Conservation (phyloP, 2,329 filamentous ascomycete species). For the Fusarium paranaense region DNA sequence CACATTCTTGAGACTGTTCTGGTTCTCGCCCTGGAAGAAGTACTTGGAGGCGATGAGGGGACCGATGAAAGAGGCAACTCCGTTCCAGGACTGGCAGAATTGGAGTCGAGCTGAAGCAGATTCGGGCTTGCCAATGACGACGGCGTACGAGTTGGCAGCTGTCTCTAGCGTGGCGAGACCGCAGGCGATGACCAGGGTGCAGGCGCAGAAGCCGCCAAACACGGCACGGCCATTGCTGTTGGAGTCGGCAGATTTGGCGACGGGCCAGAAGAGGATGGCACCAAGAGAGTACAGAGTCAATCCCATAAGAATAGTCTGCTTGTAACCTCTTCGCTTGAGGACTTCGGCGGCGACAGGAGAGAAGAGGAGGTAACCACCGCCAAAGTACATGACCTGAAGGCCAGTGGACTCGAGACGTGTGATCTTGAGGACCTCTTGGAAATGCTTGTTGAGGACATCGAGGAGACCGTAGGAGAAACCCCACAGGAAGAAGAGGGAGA, state of each 20-base stretch:
- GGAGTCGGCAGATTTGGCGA: slow-evolving; percentile 60
- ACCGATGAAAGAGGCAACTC: slow-evolving; percentile 77
- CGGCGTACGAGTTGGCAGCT: slow-evolving; percentile 74
- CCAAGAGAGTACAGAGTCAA: slow-evolving; percentile 73
- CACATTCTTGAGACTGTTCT: slow-evolving; percentile 71
- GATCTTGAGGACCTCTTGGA: slow-evolving; percentile 59
- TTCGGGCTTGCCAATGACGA: slow-evolving; percentile 63
- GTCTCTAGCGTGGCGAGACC: slow-evolving; percentile 81
- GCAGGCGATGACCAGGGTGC: slow-evolving; percentile 78
- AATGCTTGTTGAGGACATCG: slow-evolving; percentile 63
- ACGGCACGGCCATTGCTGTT: slow-evolving; percentile 37
- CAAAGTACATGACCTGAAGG: slow-evolving; percentile 65
- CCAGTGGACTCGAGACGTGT: slow-evolving; percentile 58
- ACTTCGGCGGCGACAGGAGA: slow-evolving; percentile 68
- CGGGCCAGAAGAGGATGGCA: slow-evolving; percentile 66
- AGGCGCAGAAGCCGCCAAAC: slow-evolving; percentile 80
- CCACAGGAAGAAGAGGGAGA: slow-evolving; percentile 61
- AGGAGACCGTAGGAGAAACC: slow-evolving; percentile 60
- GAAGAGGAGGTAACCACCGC: slow-evolving; percentile 59
- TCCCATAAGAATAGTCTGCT: slow-evolving; percentile 75
- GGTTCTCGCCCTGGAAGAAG: slow-evolving; percentile 73
- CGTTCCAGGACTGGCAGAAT: slow-evolving; percentile 81
- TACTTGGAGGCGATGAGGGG: slow-evolving; percentile 79
- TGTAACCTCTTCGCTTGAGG: slow-evolving; percentile 73
- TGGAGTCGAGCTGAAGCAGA: slow-evolving; percentile 48